Conservation (phyloP, 202 grass and related monocot genomes). For the Schoenoplectus tabernaemontani region DNA sequence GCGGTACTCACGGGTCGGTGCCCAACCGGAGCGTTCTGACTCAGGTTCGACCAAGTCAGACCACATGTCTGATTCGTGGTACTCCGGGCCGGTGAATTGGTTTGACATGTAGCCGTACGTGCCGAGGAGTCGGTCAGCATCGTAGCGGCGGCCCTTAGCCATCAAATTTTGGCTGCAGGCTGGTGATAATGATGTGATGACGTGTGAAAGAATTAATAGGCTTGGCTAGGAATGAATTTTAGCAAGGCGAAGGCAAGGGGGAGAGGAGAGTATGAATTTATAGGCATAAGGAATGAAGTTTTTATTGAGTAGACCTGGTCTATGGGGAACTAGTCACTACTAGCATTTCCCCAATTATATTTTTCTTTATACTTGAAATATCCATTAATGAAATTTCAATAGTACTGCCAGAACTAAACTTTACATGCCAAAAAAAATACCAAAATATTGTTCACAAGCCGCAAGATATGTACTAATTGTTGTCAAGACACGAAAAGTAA, state of each 20-base stretch:
- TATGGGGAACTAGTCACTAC: neutral
- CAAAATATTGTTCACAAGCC: neutral
- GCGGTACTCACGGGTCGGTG: neutral
- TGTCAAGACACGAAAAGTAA: neutral
- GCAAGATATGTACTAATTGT: neutral
- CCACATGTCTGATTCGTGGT: conserved; percentile 60
- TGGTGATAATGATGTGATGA: neutral
- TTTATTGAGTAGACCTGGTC: conserved; percentile 2
- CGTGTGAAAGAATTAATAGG: neutral
- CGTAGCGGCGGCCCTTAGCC: conserved; percentile 27
- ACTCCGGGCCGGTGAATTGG: conserved; percentile 37
- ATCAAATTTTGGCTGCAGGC: conserved; percentile 21
- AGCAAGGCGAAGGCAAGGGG: neutral
- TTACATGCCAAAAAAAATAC: too few species aligned
- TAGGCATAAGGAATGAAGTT: neutral
- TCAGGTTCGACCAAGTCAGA: conserved; percentile 18
- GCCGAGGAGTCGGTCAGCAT: conserved; percentile 47
- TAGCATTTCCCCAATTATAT: too few species aligned
- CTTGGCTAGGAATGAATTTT: conserved; percentile 4
- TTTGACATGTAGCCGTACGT: conserved; percentile 24
- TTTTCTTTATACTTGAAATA: too few species aligned
- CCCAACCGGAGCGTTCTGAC: neutral
- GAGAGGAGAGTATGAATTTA: neutral
- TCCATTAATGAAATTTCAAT: too few species aligned
- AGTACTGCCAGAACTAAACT: too few species aligned